Evolutionary conservation across 805 yeast species (phyloP), one percentile per base, ranked within the genome.

Genomic region (Jamesozyma lodderae): DNA sequence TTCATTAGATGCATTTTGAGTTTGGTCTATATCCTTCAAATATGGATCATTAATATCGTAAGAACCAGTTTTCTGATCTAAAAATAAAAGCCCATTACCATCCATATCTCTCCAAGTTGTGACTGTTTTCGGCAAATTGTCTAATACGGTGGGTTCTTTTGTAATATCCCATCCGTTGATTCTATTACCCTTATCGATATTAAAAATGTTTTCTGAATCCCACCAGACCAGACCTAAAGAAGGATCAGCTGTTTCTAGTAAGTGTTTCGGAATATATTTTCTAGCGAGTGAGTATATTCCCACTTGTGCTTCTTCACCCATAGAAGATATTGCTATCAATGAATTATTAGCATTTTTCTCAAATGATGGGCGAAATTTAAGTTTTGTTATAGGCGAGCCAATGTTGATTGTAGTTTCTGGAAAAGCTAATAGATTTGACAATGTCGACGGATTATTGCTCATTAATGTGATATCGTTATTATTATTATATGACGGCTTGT

Each of bases 321-420:
- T 61, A 40, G 78, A 81, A 53, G 81, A 79, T 27, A 80, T 70
- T 0, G 94, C 94, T 43, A 86, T 68, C 47, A 79, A 81, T 13
- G 86, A 75, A 41, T 72, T 72, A 44, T 64, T 59, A 13, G 81
- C 63, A 29, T 51, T 55, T 21, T 64, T 44, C 6, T 47, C 54
- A 32, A 41, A 46, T 3, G 45, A 25, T 0, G 64, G 64, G 24
- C 57, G 47, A 40, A 59, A 57, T 43, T 60, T 60, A 23, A 60
- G 39, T 31, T 77, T 81, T 48, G 81, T 75, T 1, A 90, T 81
- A 0, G 95, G 83, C 13, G 81, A 81, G 7, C 92, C 78, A 1
- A 94, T 76, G 46, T 73, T 70, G 11, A 90, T 71, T 11, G 78
- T 78, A 46, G 73, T 72, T 24, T 84, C 90, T 0, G 96, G 95